These are phyloP conservation scores for Phytophthora palmivora DNA, from an alignment of 352 stramenopile species.

Conservation along the genomic window DNA sequence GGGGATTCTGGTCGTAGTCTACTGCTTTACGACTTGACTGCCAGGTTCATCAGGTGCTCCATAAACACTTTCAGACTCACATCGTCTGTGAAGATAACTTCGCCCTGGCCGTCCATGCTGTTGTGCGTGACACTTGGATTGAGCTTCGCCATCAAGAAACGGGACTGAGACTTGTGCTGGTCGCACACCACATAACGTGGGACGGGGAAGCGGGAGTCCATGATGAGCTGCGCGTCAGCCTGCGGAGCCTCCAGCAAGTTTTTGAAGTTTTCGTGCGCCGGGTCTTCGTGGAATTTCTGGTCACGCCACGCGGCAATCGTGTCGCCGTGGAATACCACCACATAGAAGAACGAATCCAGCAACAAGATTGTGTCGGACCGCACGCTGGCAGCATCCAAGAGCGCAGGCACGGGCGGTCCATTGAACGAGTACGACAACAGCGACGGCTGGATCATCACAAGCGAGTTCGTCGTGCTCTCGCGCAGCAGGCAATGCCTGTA, in stretches of 20 bases:
- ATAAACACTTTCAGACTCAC: conserved; percentile 99
- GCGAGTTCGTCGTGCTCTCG: conserved; percentile 98
- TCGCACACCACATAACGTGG: conserved; percentile 99
- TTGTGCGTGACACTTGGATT: conserved; percentile 99
- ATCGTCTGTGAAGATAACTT: conserved; percentile 99
- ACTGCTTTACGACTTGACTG: conserved; percentile 80
- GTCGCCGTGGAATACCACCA: conserved; percentile 99
- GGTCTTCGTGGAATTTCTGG: conserved; percentile 95
- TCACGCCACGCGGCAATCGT: conserved; percentile 99
- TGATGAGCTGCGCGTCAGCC: conserved; percentile 98
- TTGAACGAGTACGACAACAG: conserved; percentile 98
- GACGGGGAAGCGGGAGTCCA: conserved; percentile 98
- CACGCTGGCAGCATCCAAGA: conserved; percentile 93
- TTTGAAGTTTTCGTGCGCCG: conserved; percentile 98
- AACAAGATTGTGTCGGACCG: conserved; percentile 98
- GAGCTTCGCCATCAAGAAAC: conserved; percentile 99
- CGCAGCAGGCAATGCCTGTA: conserved; percentile 95
- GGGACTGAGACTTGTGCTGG: conserved; percentile 99
- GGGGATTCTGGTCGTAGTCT: conserved; percentile 14
- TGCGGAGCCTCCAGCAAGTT: conserved; percentile 98
- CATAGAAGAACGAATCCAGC: conserved; percentile 99
- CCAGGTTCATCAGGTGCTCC: conserved; percentile 97
- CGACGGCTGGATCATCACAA: conserved; percentile 99
- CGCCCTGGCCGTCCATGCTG: conserved; percentile 92
- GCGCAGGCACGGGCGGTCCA: conserved; percentile 88